Base-by-base conservation (phyloP, 495 filamentous ascomycete genomes). In the Penicillium flavigenum region DNA sequence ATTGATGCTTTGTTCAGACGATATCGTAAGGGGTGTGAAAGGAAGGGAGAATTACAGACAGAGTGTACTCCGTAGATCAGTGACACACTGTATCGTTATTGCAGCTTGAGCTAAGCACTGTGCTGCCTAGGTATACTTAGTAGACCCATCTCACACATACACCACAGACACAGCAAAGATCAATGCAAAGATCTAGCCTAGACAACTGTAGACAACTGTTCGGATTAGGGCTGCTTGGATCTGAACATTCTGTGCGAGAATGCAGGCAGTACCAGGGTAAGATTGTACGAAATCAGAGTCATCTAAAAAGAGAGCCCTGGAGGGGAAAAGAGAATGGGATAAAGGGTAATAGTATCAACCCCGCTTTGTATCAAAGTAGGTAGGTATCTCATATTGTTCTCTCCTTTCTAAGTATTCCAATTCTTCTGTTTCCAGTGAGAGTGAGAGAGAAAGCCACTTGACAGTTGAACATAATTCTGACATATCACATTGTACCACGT, bases 401-500 rank as follows among this genome's bases (percentile, higher is more conserved):
- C 20, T 4, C 31, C 3, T 34, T 16, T 10, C 31, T n/a, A 16
- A 22, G 20, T 20, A 31, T 4, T 27, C 27, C 44, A 11, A 10
- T 12, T 10, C 14, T 38, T 38, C 14, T 19, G 0, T 17, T 8
- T 12, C 1, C 7, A 20, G 16, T 14, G 26, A 24, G 7, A 47
- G 10, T 20, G 17, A 24, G 22, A 24, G 22, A 47, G 14, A 5
- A 1, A 17, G 3, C n/a, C 46, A 47, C 47, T 29, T 49, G 29
- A 49, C 46, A 50, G 14, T n/a, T 14, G 24, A 19, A 20, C 24
- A 26, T 22, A 6, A 2, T 31, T 48, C 14, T 58, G 38, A 49
- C 63, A 65, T 65, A 65, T 67, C 65, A 68, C 51, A 51, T 53
- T 63, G 66, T 68, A 63, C 61, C 66, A 68, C 66, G 65, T 68